Evolutionary conservation across 202 grass and related monocot species (phyloP).

Genomic region (Schoenoplectus tabernaemontani): DNA sequence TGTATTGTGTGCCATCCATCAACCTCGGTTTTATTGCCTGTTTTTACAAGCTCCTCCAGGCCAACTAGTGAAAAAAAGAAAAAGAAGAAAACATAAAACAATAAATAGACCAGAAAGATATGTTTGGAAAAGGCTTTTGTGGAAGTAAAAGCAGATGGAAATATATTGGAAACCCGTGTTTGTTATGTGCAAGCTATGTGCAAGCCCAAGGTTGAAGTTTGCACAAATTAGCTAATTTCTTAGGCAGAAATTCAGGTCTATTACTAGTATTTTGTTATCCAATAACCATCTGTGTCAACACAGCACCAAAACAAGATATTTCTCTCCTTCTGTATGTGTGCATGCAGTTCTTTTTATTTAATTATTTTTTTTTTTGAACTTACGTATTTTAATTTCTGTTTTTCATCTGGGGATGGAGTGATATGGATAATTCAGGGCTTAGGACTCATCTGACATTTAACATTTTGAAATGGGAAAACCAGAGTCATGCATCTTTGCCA

Average conservation of each 20-base stretch:
- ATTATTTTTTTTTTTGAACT: background rate
- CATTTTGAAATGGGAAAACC: background rate
- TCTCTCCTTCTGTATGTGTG: background rate
- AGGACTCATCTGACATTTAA: background rate
- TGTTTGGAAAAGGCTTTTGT: background rate
- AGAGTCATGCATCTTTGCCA: background rate
- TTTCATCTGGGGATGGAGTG: background rate
- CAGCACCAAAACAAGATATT: background rate
- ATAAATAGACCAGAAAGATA: background rate
- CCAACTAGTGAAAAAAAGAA: slow-evolving; percentile 34
- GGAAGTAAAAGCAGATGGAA: background rate
- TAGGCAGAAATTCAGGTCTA: background rate
- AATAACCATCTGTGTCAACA: background rate
- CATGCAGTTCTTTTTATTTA: background rate
- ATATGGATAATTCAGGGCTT: background rate
- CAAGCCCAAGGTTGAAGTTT: background rate
- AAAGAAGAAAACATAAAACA: too few species aligned
- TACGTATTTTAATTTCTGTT: background rate
- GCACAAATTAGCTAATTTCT: background rate
- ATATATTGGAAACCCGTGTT: background rate
- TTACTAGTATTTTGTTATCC: background rate
- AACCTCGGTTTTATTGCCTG: slow-evolving; percentile 44
- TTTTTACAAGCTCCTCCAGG: slow-evolving; percentile 40
- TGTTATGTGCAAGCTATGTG: background rate
- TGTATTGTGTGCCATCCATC: slow-evolving; percentile 84